Percentiles rank a stretch among this genome's conserved stretches.
Evolutionary conservation across 192 early-diverging fungal genomes (phyloP).

Genomic region (Entomortierella beljakovae): DNA sequence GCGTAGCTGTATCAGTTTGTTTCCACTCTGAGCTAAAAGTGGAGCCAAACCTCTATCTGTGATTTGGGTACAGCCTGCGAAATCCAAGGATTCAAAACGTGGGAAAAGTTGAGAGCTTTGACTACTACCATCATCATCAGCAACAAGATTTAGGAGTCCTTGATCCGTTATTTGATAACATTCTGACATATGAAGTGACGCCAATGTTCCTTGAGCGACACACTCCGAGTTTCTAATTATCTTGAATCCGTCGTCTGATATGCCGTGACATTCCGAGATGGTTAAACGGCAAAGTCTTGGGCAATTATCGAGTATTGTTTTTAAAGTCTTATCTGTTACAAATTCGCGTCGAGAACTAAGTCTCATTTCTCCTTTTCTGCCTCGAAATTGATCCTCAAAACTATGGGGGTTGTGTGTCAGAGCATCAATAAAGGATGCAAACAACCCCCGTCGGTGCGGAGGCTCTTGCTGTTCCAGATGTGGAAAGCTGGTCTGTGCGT

Average conservation of each 20-base stretch:
- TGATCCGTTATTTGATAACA: slow-evolving; percentile 49
- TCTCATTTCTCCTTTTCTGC: slow-evolving; percentile 1
- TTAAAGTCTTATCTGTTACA: slow-evolving; percentile 52
- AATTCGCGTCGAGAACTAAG: slow-evolving; percentile 27
- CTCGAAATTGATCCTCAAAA: not conserved
- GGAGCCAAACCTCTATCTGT: slow-evolving; percentile 48
- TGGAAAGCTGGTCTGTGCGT: not conserved
- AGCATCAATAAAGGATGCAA: slow-evolving; percentile 13
- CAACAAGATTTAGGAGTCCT: slow-evolving; percentile 36
- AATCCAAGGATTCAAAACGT: slow-evolving; percentile 45
- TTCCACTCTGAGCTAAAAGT: slow-evolving; percentile 42
- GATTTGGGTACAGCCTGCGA: slow-evolving; percentile 55
- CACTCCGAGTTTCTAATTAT: slow-evolving; percentile 17
- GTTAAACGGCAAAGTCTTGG: slow-evolving; percentile 53
- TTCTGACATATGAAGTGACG: slow-evolving; percentile 38
- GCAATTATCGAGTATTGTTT: slow-evolving; percentile 44
- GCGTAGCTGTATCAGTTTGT: slow-evolving; percentile 40
- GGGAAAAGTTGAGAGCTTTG: not conserved
- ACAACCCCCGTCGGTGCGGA: not conserved
- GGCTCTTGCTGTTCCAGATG: not conserved
- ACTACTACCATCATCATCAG: not conserved
- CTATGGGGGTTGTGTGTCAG: not conserved
- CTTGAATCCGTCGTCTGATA: slow-evolving; percentile 32
- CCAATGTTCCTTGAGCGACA: slow-evolving; percentile 15
- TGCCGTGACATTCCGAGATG: slow-evolving; percentile 47